A percentile compares a stretch with the other conserved stretches of the same genome.
phyloP scores from a whole-genome alignment of 1,284 basidiomycete species.

The Ceratobasidium sp. region DNA sequence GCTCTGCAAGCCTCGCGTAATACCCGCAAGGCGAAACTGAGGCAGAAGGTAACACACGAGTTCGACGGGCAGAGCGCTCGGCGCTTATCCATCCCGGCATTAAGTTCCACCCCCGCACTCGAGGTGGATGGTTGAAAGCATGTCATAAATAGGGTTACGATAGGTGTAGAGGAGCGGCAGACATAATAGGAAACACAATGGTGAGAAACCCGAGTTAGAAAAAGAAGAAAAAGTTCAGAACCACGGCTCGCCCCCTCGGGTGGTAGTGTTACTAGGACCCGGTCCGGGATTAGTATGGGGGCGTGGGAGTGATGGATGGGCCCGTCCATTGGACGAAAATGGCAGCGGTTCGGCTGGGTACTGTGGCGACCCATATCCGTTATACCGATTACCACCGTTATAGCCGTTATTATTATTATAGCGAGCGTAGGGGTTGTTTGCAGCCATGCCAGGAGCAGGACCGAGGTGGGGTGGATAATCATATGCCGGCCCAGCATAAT shows the following conservation, averaged over 20 bases:
- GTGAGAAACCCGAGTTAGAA: slow-evolving; percentile 12
- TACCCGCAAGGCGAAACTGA: no score
- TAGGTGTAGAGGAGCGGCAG: slow-evolving; percentile 20
- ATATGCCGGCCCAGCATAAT: slow-evolving; percentile 20
- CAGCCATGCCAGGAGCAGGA: background rate
- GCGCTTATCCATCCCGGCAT: no score
- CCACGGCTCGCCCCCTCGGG: slow-evolving; percentile 28
- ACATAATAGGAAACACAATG: slow-evolving; percentile 13
- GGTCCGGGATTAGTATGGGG: slow-evolving; percentile 37
- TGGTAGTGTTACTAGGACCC: slow-evolving; percentile 21
- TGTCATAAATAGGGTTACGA: slow-evolving; percentile 42
- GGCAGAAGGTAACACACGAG: no score
- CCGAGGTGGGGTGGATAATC: slow-evolving; percentile 16
- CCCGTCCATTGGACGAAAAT: slow-evolving; percentile 42
- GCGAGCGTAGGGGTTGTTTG: slow-evolving; percentile 2
- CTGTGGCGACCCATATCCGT: background rate
- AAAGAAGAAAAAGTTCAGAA: slow-evolving; percentile 15
- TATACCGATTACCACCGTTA: background rate
- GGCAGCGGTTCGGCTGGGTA: slow-evolving; percentile 22
- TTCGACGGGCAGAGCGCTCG: no score
- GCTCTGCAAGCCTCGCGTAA: no score
- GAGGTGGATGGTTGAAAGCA: background rate
- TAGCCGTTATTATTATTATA: slow-evolving; percentile 7
- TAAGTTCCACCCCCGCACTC: background rate
- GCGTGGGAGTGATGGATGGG: slow-evolving; percentile 42